phyloP scores from a whole-genome alignment of 108 stramenopile genomes.

The Pseudonitzschia multistriata region DNA sequence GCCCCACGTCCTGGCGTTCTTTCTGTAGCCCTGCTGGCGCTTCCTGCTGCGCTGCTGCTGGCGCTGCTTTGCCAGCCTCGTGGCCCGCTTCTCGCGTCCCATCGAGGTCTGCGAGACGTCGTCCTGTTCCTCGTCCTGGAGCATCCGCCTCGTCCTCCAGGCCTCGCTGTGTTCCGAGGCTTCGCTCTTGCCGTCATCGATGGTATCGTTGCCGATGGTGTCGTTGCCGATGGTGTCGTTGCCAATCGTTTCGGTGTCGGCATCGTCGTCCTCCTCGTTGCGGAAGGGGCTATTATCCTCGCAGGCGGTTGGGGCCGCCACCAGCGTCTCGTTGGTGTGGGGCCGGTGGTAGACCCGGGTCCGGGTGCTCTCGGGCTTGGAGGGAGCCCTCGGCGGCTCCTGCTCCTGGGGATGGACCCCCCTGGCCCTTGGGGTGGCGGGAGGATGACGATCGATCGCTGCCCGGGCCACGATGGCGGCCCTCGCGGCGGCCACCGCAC shows the following conservation, averaged over 20 bases:
- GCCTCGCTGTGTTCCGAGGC: neutral
- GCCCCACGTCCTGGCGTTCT: neutral
- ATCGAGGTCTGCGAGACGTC: neutral
- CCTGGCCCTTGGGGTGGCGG: too few relatives aligned
- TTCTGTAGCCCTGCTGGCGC: neutral
- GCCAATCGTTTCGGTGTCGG: neutral
- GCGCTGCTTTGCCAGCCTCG: neutral
- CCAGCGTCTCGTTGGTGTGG: constrained; percentile 10
- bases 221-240: too few relatives aligned
- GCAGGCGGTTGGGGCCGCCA: too few relatives aligned
- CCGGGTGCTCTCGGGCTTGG: too few relatives aligned
- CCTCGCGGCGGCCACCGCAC: too few relatives aligned
- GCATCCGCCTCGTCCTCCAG: neutral
- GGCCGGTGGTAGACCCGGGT: constrained; percentile 14
- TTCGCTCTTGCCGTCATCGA: neutral
- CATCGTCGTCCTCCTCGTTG: neutral
- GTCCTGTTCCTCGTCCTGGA: neutral
- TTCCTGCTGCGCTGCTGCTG: neutral
- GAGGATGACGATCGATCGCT: too few relatives aligned
- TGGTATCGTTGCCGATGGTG: neutral
- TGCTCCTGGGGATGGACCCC: too few relatives aligned
- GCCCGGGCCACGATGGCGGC: too few relatives aligned
- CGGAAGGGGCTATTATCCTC: neutral
- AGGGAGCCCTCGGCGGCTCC: too few relatives aligned
- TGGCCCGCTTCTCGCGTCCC: neutral